Conservation (phyloP, 257 asterid species). For the Perilla frutescens region DNA sequence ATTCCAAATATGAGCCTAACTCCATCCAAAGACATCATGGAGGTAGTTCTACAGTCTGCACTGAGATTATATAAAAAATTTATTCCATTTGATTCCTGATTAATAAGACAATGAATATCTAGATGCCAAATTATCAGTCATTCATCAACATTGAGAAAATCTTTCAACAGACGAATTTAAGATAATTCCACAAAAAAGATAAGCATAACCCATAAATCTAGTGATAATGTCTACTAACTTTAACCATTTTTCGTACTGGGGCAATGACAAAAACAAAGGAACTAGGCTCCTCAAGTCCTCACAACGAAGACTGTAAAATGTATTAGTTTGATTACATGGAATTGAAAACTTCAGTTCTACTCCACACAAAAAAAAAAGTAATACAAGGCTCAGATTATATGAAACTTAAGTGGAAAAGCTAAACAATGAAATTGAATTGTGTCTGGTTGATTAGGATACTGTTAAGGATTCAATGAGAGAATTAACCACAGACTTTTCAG, state of each 20-base stretch:
- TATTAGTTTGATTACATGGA: not conserved
- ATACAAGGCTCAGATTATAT: not conserved
- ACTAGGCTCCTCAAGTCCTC: slow-evolving; percentile 19
- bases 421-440: not conserved
- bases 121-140: slow-evolving; percentile 1
- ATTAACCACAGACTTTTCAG: slow-evolving; percentile 59
- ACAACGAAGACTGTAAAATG: slow-evolving; percentile 2
- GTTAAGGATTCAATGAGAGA: slow-evolving; percentile 59
- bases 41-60: not conserved
- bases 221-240: slow-evolving; percentile 22
- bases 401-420: not conserved
- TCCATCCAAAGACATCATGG: slow-evolving; percentile 18
- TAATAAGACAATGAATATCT: slow-evolving; percentile 9
- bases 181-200: not conserved
- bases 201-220: not conserved
- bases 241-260: not conserved
- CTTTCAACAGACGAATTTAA: slow-evolving; percentile 3
- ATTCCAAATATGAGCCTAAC: slow-evolving; percentile 24
- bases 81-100: slow-evolving; percentile 10
- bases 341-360: not conserved
- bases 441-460: slow-evolving; percentile 62
- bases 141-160: slow-evolving; percentile 23
- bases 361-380: slow-evolving; percentile 6
- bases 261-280: not conserved
- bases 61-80: slow-evolving; percentile 8